These are phyloP conservation scores for Passalora sequoiae DNA, from an alignment of 2,329 filamentous ascomycete species.

Conservation along the genomic window DNA sequence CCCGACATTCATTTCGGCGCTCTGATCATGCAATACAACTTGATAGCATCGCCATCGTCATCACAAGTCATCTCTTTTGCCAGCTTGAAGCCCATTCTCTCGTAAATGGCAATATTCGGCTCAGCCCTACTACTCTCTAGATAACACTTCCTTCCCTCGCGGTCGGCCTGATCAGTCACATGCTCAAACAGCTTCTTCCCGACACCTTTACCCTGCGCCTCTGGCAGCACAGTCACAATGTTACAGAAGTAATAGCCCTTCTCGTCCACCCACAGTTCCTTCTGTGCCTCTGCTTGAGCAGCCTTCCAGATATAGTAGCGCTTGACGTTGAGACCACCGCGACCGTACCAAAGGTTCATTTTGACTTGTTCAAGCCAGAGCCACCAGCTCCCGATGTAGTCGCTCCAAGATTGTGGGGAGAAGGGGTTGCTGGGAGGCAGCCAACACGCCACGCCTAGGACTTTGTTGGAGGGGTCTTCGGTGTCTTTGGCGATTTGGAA, in stretches of 20 bases:
- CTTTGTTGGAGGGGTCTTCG: slow-evolving; percentile 38
- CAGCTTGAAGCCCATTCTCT: slow-evolving; percentile 62
- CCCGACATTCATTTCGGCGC: too few species aligned
- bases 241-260: slow-evolving; percentile 72
- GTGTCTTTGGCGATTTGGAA: slow-evolving; percentile 64
- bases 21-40: slow-evolving; percentile 44
- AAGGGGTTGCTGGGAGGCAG: slow-evolving; percentile 49
- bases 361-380: slow-evolving; percentile 61
- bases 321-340: slow-evolving; percentile 62
- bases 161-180: slow-evolving; percentile 60
- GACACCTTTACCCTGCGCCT: slow-evolving; percentile 61
- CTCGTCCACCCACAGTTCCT: slow-evolving; percentile 58
- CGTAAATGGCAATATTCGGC: slow-evolving; percentile 67
- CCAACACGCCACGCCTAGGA: slow-evolving; percentile 71
- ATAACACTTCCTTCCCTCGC: slow-evolving; percentile 61
- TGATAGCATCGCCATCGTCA: slow-evolving; percentile 52
- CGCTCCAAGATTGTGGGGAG: slow-evolving; percentile 53
- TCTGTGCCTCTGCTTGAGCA: slow-evolving; percentile 58
- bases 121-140: slow-evolving; percentile 63
- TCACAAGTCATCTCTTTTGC: slow-evolving; percentile 62
- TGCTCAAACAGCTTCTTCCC: slow-evolving; percentile 60
- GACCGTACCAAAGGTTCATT: slow-evolving; percentile 64
- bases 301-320: slow-evolving; percentile 71
- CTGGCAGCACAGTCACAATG: slow-evolving; percentile 63
- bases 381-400: slow-evolving; percentile 56